Conservation (phyloP, 164 flowering plant species). For the Tetrastigma voinierianum region DNA sequence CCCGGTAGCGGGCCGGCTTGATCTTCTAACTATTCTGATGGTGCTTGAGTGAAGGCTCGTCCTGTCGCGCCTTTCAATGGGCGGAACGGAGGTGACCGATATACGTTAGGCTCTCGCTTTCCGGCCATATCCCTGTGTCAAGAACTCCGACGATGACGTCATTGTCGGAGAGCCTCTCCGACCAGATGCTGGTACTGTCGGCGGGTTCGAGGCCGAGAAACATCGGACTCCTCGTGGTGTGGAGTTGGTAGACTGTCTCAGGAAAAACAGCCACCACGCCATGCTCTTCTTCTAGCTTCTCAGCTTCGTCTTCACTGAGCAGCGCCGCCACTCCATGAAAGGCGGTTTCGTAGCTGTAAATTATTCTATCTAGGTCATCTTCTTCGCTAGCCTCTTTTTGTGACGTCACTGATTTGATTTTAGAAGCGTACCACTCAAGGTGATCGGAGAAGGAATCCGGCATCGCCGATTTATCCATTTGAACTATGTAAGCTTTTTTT, state of each 20-base stretch:
- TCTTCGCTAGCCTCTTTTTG: conserved; percentile 1
- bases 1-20: conserved; percentile 72
- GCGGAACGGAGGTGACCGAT: conserved; percentile 55
- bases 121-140: conserved; percentile 93
- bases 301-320: conserved; percentile 57
- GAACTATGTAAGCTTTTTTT: conserved; percentile 64
- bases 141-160: conserved; percentile 83
- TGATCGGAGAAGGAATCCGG: conserved; percentile 55
- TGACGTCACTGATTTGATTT: conserved; percentile 34
- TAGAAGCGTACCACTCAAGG: conserved; percentile 65
- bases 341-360: conserved; percentile 68
- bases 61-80: conserved; percentile 63
- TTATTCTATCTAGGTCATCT: conserved; percentile 41
- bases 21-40: conserved; percentile 75
- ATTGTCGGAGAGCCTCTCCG: conserved; percentile 26
- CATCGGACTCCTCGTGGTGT: conserved; percentile 84
- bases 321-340: conserved; percentile 81
- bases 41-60: conserved; percentile 31
- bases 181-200: conserved; percentile 40
- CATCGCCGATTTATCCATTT: conserved; percentile 58
- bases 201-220: conserved; percentile 64
- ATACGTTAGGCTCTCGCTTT: conserved; percentile 79
- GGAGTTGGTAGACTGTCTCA: conserved; percentile 59
- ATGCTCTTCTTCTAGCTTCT: conserved; percentile 35
- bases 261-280: conserved; percentile 65